Evolutionary conservation across 2,329 filamentous ascomycete genomes (phyloP), one percentile per base, ranked within the genome.

Genomic region (Monosporascus sp.): DNA sequence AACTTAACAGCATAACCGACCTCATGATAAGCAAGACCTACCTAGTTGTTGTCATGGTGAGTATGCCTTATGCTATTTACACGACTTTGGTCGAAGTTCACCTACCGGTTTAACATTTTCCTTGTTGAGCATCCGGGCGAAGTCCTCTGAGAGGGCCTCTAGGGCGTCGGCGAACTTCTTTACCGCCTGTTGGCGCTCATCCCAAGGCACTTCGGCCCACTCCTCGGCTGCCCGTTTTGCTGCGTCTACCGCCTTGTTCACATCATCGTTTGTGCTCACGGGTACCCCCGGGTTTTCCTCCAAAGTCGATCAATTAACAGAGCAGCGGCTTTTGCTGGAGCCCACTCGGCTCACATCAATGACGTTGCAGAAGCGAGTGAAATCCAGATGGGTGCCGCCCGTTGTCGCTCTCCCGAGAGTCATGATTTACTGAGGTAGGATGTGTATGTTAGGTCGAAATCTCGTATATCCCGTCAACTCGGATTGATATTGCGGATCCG

Each of bases 191-290:
- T 54, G 52, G 1, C 67, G 58, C 31, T 69, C 58, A 4, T 57
- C 57, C 7, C 59, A 63, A 0, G 65, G 50, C 2, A 60, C 59
- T 26, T 57, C 57, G 27, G 68, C 67, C 75, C 75, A 77, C 0
- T 62, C 56, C 41, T 60, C 58, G 58, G 70, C 72, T 2, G 73
- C 74, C 74, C 57, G 60, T 24, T 65, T 61, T 3, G 70, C 73
- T 7, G 67, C 64, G 2, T 50, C 49, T 1, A 76, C 72, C 5
- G 73, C 72, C n/a, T 60, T 57, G 48, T 75, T 67, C 8, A 77
- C 62, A 50, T 76, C 72, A 19, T 67, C 59, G n/a, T 63, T 49
- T 0, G 65, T 70, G 2, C 71, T 65, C 2, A 74, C 60, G 4
- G 74, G 74, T 0, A 75, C 72, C 22, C 68, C 61, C 46, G 59